Evolutionary conservation across 2,329 filamentous ascomycete genomes (phyloP), one percentile per base, ranked within the genome.

Genomic region (Ophiostoma angusticollis): DNA sequence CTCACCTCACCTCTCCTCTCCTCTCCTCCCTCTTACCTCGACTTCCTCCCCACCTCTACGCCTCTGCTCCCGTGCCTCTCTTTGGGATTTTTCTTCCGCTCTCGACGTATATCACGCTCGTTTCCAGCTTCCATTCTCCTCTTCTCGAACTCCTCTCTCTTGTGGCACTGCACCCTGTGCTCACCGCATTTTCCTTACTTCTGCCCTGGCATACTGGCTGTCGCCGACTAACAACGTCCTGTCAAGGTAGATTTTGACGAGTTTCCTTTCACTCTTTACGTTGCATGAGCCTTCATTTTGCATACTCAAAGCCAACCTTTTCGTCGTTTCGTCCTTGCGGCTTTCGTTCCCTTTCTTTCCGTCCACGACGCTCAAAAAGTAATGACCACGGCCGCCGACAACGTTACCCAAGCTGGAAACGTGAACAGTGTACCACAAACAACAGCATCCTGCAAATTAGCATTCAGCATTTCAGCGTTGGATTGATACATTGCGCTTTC

Each of bases 331-430:
- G 23, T 27, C 11, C 16, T 16, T 29, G 24, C 17, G 16, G 4
- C 4, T 31, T 13, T 24, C 13, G 16, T 2, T 22, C 18, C 23
- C 6, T 5, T 23, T 17, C n/a, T 17, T 8, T 47, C 31, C 40
- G 40, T 31, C 35, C 17, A 39, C 42, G 36, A 40, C 24, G 41
- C 14, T 37, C 39, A 41, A n/a, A n/a, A n/a, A 39, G 42, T 45
- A 32, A 37, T 34, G 31, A 40, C 34, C 33, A 37, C 23, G n/a
- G 39, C 39, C 11, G 37, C 34, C 35, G 22, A 38, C 40, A 29
- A 36, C 24, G 14, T 19, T 9, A 17, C n/a, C 21, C 5, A 12
- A 31, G 19, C 19, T 27, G 23, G 27, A 38, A 14, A 21, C 9
- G 31, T 28, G 5, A 5, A 13, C 6, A n/a, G 12, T 30, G 29